Percentiles rank a stretch among this genome's conserved stretches.
Evolutionary conservation across 805 yeast species (phyloP).

Genomic region (Zygosaccharomyces lentus): DNA sequence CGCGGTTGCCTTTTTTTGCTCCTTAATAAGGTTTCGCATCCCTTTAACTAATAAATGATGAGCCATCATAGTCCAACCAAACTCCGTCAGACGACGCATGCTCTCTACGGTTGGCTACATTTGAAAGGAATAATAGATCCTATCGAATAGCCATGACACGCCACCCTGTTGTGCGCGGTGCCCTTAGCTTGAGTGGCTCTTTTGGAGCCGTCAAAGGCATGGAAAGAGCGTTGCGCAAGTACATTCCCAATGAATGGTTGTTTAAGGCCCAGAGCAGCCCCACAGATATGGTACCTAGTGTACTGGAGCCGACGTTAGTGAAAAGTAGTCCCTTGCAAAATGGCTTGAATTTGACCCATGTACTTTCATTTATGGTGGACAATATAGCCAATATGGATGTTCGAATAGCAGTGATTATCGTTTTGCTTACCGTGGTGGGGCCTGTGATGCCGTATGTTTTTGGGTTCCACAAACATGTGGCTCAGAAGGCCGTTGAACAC

Average conservation of each 20-base stretch:
- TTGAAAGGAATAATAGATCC: neutral
- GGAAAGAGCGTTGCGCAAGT: constrained; percentile 7
- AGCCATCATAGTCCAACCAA: neutral
- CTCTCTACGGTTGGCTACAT: neutral
- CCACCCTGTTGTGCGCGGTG: constrained; percentile 17
- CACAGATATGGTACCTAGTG: neutral
- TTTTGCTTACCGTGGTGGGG: constrained; percentile 8
- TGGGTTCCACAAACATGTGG: neutral
- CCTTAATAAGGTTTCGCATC: neutral
- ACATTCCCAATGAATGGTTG: constrained; percentile 17
- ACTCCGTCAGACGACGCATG: neutral
- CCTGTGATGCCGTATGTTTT: constrained; percentile 7
- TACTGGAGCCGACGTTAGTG: neutral
- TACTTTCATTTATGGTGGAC: constrained; percentile 8
- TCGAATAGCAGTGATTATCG: constrained; percentile 9
- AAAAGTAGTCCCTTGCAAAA: neutral
- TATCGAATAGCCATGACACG: constrained; percentile 14
- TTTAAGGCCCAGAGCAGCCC: neutral
- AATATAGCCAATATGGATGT: constrained; percentile 11
- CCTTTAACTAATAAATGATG: neutral
- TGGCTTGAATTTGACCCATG: constrained; percentile 9
- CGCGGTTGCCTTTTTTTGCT: neutral
- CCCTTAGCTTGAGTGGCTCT: constrained; percentile 18
- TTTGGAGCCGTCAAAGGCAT: constrained; percentile 17
- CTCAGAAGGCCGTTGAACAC: constrained; percentile 6